Base-by-base conservation (phyloP, 1,284 basidiomycete species). In the Cryptococcus sp. region DNA sequence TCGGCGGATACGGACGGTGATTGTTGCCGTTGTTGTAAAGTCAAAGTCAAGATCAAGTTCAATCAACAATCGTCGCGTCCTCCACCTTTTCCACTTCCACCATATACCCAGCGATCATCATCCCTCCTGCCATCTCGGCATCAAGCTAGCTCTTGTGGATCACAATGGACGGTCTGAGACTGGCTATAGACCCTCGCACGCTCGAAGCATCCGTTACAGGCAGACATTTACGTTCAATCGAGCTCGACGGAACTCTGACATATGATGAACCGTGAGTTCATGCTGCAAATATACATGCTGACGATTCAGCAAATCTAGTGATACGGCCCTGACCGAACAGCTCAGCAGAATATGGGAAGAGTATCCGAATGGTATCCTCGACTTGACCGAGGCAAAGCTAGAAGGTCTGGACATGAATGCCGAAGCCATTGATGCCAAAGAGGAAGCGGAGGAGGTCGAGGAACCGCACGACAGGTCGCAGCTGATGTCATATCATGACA, bases 311-410 rank as follows among this genome's bases (percentile, higher is more conserved):
- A 13, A 13, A 7, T 47, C 5, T 39, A 39, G 7, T 7, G 14
- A 53, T 11, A 57, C 53, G 18, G 54, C 58, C 40, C 52, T 67
- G 13, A 66, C 64, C 0, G 64, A 67, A 31, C 52, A 54, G 13
- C 57, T 74, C 2, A 59, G 60, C 44, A 46, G 69, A 28, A 63
- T 74, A 48, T 74, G 72, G 72, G 61, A 60, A 49, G 67, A 71
- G 49, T 67, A 70, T 32, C 71, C 71, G 0, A 52, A 55, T 41
- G 70, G 71, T 2, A 45, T 73, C 37, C 57, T 70, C 16, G 69
- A 71, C 39, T 50, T 73, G 37, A 59, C 52, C 2, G 71, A 69
- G 45, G 61, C 44, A 3, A 53, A 54, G 37, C 49, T 70, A 40
- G 57, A 32, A 5, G 43, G 28, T 0, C 43, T 55, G 2, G 57